These are phyloP conservation scores for Mucor sp. DNA, from an alignment of 371 early-diverging fungal species.

Conservation along the genomic window DNA sequence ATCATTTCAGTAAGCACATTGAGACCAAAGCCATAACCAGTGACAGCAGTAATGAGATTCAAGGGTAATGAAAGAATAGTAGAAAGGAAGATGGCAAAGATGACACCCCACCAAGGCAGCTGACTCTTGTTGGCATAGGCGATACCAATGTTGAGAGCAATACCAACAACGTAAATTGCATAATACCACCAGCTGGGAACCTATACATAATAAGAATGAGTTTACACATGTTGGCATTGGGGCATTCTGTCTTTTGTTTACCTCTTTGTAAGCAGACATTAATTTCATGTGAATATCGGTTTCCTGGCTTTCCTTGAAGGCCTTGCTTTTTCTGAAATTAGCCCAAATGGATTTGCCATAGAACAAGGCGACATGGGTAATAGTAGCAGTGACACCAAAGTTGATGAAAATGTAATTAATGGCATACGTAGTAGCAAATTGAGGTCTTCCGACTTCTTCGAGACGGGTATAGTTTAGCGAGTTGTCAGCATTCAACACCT, in stretches of 20 bases:
- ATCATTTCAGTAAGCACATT: constrained; percentile 72
- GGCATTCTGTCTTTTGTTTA: background rate
- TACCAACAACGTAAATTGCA: constrained; percentile 57
- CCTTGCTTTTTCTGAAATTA: background rate
- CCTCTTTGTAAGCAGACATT: constrained; percentile 40
- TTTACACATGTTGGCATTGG: background rate
- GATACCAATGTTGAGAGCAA: constrained; percentile 62
- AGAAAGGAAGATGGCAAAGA: constrained; percentile 66
- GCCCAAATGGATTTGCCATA: constrained; percentile 45
- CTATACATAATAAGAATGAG: background rate
- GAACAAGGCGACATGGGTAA: constrained; percentile 52
- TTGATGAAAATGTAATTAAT: constrained; percentile 39
- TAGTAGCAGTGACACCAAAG: constrained; percentile 52
- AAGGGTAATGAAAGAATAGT: constrained; percentile 36
- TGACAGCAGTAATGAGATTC: constrained; percentile 42
- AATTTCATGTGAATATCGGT: constrained; percentile 35
- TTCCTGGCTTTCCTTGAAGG: background rate
- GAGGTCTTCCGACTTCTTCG: constrained; percentile 40
- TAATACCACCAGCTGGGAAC: constrained; percentile 81
- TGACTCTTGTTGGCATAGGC: constrained; percentile 58
- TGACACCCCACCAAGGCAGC: constrained; percentile 72
- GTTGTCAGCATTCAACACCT: constrained; percentile 41
- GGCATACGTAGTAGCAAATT: constrained; percentile 31
- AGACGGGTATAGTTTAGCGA: constrained; percentile 36
- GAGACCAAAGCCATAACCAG: constrained; percentile 40